phyloP scores from a whole-genome alignment of 2,329 filamentous ascomycete species.

The Fusarium camptoceras region DNA sequence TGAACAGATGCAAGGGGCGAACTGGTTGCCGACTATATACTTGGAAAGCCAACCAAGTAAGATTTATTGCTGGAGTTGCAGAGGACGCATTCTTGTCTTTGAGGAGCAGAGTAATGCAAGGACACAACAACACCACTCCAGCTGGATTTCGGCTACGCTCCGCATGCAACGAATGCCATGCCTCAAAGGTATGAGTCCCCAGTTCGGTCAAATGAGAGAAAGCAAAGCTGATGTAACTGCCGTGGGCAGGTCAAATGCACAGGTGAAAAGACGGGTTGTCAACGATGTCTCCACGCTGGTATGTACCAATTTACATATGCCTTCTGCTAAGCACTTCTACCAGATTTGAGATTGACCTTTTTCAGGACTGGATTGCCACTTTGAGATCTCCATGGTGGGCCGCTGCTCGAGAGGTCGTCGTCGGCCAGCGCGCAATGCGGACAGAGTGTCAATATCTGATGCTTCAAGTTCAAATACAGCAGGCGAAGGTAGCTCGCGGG shows the following conservation, averaged over 20 bases:
- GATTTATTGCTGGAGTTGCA: background rate
- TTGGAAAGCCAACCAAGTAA: background rate
- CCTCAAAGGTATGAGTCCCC: background rate
- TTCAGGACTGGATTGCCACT: background rate
- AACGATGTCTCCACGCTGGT: slow-evolving; percentile 1
- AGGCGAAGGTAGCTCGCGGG: background rate
- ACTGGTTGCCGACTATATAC: background rate
- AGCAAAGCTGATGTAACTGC: background rate
- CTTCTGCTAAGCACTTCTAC: background rate
- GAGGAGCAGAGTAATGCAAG: background rate
- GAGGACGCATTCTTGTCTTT: background rate
- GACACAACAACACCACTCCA: background rate
- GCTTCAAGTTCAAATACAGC: background rate
- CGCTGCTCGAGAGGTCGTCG: slow-evolving; percentile 1
- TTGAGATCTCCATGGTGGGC: background rate
- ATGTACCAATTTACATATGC: background rate
- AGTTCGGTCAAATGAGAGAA: background rate
- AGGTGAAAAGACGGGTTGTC: background rate
- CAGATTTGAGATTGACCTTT: background rate
- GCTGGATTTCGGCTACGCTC: background rate
- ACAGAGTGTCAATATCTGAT: background rate
- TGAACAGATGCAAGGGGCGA: background rate
- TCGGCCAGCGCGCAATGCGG: background rate
- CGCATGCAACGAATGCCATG: slow-evolving; percentile 1
- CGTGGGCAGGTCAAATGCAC: background rate